Evolutionary conservation across 1,139 yeast species (phyloP), one percentile per base, ranked within the genome.

Genomic region (Pichia sp.): DNA sequence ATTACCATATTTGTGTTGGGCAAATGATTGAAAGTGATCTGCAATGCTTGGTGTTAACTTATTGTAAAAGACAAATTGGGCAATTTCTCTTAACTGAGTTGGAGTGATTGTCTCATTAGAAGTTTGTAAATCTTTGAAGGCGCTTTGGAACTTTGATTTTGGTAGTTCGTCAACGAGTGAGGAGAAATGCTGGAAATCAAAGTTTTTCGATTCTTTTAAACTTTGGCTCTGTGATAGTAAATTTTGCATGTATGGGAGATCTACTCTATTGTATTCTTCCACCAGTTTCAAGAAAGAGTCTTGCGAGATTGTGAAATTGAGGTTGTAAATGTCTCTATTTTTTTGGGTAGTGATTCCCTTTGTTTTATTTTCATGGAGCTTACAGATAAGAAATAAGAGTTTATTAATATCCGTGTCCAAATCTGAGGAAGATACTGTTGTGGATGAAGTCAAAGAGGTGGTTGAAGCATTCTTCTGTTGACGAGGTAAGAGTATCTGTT

Each of bases 381-480:
- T 65, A 36, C 69, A 50, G 52, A 68, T 37, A 54, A 60, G 27
- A 62, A 62, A 53, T 46, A 62, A 47, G 6, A 56, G 42, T 32
- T 53, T 50, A 28, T 47, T 47, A 22, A 69, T 71, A 53, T 74
- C 71, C 47, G 73, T 75, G 39, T 80, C 81, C 10, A 40, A 17
- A 26, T 40, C 43, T 6, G 33, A 5, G n/a, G n/a, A n/a, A 9
- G n/a, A 12, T 12, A 6, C 14, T 23, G 9, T 8, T 8, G 20
- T 5, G 14, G 5, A 11, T 17, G 8, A 23, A 20, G 24, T 11
- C 10, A 6, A 18, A 9, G 30, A 13, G 16, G 21, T 17, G 12
- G 25, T 12, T 23, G 12, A n/a, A 21, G 3, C n/a, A n/a, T n/a
- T n/a, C 9, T 29, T 15, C 2, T 22, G 15, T 10, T 19, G 25